Percentiles rank a stretch among this genome's conserved stretches.
phyloP scores from a whole-genome alignment of 768 basidiomycete genomes.

The Fibroporia radiculosa region DNA sequence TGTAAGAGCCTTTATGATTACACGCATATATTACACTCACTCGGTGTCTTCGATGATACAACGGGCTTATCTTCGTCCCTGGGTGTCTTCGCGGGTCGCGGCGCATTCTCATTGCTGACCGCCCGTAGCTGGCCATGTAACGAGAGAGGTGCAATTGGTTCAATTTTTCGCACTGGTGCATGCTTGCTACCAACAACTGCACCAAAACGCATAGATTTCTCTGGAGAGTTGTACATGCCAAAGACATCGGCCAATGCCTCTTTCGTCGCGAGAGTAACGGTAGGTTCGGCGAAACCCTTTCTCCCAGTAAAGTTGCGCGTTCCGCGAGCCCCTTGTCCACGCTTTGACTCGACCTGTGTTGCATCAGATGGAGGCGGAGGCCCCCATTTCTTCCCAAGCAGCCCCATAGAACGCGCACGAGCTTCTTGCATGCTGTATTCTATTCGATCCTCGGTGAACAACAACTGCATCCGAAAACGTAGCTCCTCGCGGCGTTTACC shows the following conservation, averaged over 20 bases:
- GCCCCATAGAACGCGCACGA: slow-evolving; percentile 72
- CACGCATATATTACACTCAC: slow-evolving; percentile 1
- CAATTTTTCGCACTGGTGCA: slow-evolving; percentile 62
- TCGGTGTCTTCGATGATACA: not conserved
- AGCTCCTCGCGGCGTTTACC: slow-evolving; percentile 68
- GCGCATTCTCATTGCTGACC: slow-evolving; percentile 21
- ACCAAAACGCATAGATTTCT: slow-evolving; percentile 53
- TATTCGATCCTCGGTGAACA: slow-evolving; percentile 67
- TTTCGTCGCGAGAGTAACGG: slow-evolving; percentile 95
- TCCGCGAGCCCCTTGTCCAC: slow-evolving; percentile 30
- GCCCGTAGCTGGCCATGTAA: slow-evolving; percentile 12
- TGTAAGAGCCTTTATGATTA: not conserved
- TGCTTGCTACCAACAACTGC: slow-evolving; percentile 58
- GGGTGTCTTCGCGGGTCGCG: slow-evolving; percentile 25
- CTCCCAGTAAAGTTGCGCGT: slow-evolving; percentile 28
- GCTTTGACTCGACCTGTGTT: slow-evolving; percentile 49
- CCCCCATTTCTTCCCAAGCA: slow-evolving; percentile 82
- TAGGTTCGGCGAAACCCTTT: slow-evolving; percentile 58
- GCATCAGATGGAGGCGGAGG: slow-evolving; percentile 41
- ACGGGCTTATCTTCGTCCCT: not conserved
- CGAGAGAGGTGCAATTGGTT: slow-evolving; percentile 36
- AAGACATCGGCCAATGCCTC: slow-evolving; percentile 92
- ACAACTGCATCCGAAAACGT: slow-evolving; percentile 56
- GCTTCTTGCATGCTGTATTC: slow-evolving; percentile 87
- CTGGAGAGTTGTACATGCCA: slow-evolving; percentile 92